Base-by-base conservation (phyloP, 495 filamentous ascomycete species). In the Pseudomonodictys pantanalensis region DNA sequence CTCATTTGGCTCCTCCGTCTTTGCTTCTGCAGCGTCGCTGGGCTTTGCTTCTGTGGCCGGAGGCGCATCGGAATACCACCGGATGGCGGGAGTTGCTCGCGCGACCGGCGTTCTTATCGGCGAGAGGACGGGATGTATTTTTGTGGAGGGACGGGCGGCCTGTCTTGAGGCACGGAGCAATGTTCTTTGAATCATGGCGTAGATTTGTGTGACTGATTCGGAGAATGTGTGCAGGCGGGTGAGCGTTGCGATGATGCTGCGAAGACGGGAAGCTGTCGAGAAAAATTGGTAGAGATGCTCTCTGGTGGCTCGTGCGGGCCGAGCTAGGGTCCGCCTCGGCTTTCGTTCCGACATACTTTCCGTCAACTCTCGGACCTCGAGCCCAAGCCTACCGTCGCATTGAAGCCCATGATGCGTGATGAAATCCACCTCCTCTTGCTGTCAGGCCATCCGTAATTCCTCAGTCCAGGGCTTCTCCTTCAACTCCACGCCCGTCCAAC, bases 1-100 rank as follows among this genome's bases (percentile, higher is more conserved):
- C 39, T 76, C 70, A 39, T 58, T 33, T 33, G 45, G 17, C 20
- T 55, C 12, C 20, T 56, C 67, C 7, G 47, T 41, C 38, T 41
- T 18, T 41, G 38, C 8, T 15, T 35, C 32, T 35, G 38, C 38
- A 41, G 38, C 38, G 15, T n/a, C n/a, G n/a, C n/a, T n/a, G n/a
- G 29, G 7, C 39, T 50, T 52, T 28, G 43, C 26, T 15, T 62
- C 63, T 42, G 38, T 24, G 7, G 44, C 53, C 20, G 54, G n/a
- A 18, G 50, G 28, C 10, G 39, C 46, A 51, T 64, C 67, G 3
- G 67, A 69, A 42, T 65, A 69, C 67, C 67, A 65, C 45, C 68
- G 45, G 26, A 30, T 51, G 39, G 57, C 44, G 50, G 52, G 2
- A 11, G 47, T 28, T 38, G 42, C 56, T 49, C 49, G 62, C 22